Evolutionary conservation across 192 early-diverging fungal species (phyloP).

Genomic region (Oehlia diaphana): DNA sequence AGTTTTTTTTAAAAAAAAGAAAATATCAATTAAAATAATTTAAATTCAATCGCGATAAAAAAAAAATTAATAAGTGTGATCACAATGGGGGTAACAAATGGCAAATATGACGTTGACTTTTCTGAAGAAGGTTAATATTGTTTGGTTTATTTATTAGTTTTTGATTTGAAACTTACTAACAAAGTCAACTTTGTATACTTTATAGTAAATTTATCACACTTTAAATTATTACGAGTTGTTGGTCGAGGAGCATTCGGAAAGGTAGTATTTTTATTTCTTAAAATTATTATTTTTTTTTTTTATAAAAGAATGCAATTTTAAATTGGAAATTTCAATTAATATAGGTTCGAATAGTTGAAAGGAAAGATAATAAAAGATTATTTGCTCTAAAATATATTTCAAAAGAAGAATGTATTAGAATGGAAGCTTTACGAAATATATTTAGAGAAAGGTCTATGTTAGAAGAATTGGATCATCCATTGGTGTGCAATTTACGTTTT

Average conservation of each 20-base stretch:
- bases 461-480: slow-evolving; percentile 73
- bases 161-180: background rate
- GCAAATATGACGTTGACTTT: slow-evolving; percentile 53
- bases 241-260: slow-evolving; percentile 90
- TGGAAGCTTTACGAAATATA: slow-evolving; percentile 83
- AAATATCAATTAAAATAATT: background rate
- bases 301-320: too few species aligned
- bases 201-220: slow-evolving; percentile 74
- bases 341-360: slow-evolving; percentile 82
- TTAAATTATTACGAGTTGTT: slow-evolving; percentile 76
- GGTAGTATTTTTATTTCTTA: slow-evolving; percentile 44
- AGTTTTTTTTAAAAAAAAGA: too few species aligned
- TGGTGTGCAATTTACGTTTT: slow-evolving; percentile 76
- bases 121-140: slow-evolving; percentile 51
- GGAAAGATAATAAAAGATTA: slow-evolving; percentile 63
- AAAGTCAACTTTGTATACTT: too few species aligned
- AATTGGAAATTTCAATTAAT: too few species aligned
- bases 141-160: too few species aligned
- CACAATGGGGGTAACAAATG: slow-evolving; percentile 23
- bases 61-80: background rate
- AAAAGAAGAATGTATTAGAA: slow-evolving; percentile 80
- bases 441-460: slow-evolving; percentile 75
- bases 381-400: slow-evolving; percentile 89
- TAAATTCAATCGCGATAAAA: background rate
- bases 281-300: too few species aligned